These are phyloP conservation scores for Saccharomycopsis fodiens DNA, from an alignment of 805 yeast species.

Conservation along the genomic window DNA sequence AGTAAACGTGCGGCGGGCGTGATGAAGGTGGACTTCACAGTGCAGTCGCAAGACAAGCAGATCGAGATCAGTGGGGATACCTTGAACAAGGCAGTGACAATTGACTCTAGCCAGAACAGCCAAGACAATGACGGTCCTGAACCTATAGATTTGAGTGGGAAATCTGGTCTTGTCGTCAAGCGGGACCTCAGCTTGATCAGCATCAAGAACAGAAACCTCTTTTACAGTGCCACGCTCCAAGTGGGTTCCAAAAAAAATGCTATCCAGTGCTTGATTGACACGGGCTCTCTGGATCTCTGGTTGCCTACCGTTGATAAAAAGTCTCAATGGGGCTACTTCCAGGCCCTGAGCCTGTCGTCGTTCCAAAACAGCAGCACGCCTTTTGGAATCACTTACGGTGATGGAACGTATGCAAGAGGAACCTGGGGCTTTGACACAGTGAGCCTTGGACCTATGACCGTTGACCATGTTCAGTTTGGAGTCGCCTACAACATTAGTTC, in stretches of 20 bases:
- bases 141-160: no score
- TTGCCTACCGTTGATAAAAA: constrained; percentile 16
- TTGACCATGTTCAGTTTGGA: constrained; percentile 6
- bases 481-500: constrained; percentile 10
- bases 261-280: constrained; percentile 25
- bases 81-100: not conserved
- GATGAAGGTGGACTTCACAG: not conserved
- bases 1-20: not conserved
- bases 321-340: constrained; percentile 10
- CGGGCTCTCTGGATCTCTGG: constrained; percentile 30
- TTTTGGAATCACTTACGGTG: constrained; percentile 12
- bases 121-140: not conserved
- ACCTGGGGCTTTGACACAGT: constrained; percentile 16
- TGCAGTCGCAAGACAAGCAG: not conserved
- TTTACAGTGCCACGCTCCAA: constrained; percentile 9
- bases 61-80: not conserved
- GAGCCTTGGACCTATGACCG: constrained; percentile 4
- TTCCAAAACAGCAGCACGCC: not conserved
- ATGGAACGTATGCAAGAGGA: constrained; percentile 18
- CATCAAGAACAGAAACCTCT: constrained; percentile 9
- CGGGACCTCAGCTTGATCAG: not conserved
- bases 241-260: constrained; percentile 8
- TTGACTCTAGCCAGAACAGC: not conserved
- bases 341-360: not conserved
- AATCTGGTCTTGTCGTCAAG: no score